Evolutionary conservation across 2,329 filamentous ascomycete species (phyloP).

Genomic region (Claviceps maximensis): DNA sequence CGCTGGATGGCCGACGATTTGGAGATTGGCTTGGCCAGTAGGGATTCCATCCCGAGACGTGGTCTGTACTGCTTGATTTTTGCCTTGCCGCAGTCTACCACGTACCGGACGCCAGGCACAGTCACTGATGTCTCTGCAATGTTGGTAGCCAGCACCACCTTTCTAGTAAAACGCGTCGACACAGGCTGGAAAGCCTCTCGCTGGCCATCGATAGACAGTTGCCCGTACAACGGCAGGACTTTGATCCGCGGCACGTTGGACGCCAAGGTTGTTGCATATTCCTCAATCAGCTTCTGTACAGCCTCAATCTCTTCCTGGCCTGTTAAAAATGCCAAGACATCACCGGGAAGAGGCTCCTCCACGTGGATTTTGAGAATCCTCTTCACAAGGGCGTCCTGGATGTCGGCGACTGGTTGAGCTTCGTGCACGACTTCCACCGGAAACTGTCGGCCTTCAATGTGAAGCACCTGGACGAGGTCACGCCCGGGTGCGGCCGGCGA

Average conservation of each 20-base stretch:
- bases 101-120: constrained; percentile 80
- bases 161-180: constrained; percentile 59
- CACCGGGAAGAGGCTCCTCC: constrained; percentile 81
- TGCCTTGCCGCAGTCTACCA: constrained; percentile 85
- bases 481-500: constrained; percentile 5
- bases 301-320: constrained; percentile 88
- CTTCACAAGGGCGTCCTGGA: constrained; percentile 70
- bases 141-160: constrained; percentile 86
- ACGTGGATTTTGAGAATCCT: constrained; percentile 76
- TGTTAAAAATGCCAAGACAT: constrained; percentile 82
- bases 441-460: constrained; percentile 77
- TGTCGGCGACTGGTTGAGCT: constrained; percentile 59
- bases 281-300: constrained; percentile 66
- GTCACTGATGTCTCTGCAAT: constrained; percentile 99
- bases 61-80: constrained; percentile 88
- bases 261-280: constrained; percentile 60
- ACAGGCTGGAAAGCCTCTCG: constrained; percentile 73
- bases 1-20: constrained; percentile 88
- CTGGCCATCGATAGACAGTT: constrained; percentile 75
- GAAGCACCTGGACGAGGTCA: constrained; percentile 30
- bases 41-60: constrained; percentile 74
- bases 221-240: constrained; percentile 76
- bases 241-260: constrained; percentile 60
- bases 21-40: constrained; percentile 82
- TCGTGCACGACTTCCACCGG: constrained; percentile 71